These are phyloP conservation scores for Raffaelea albimanens DNA, from an alignment of 2,329 filamentous ascomycete species.

Conservation along the genomic window DNA sequence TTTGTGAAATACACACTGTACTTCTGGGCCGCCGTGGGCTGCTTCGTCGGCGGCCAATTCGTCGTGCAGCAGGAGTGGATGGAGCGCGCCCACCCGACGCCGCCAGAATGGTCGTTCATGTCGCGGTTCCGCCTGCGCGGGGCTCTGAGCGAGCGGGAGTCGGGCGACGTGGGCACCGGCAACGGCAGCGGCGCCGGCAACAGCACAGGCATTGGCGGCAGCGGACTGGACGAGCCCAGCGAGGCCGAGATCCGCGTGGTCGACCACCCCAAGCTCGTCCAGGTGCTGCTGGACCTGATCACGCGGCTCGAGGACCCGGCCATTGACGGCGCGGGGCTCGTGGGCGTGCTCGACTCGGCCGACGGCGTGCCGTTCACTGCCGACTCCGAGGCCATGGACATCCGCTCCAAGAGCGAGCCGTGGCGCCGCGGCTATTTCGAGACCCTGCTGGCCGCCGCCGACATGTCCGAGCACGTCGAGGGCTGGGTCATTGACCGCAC, in stretches of 20 bases:
- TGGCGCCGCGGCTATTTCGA: conserved; percentile 86
- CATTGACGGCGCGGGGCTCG: conserved; percentile 55
- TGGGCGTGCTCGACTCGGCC: conserved; percentile 26
- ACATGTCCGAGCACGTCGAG: conserved; percentile 71
- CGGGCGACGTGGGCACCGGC: conserved; percentile 38
- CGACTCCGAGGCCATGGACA: conserved; percentile 42
- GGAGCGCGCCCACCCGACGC: conserved; percentile 70
- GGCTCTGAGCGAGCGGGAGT: conserved; percentile 50
- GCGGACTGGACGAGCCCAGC: background rate
- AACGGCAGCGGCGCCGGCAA: background rate
- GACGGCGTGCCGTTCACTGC: no score
- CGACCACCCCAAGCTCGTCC: conserved; percentile 62
- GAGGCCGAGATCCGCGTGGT: conserved; percentile 26
- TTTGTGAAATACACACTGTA: conserved; percentile 59
- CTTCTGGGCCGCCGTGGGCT: conserved; percentile 53
- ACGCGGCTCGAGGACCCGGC: conserved; percentile 58
- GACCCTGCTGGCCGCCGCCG: conserved; percentile 66
- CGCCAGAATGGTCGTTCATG: conserved; percentile 68
- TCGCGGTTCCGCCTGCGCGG: conserved; percentile 60
- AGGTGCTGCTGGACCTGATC: conserved; percentile 50
- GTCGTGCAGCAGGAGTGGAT: conserved; percentile 64
- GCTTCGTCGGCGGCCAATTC: conserved; percentile 51
- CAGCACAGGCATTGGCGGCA: background rate
- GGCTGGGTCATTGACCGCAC: conserved; percentile 65
- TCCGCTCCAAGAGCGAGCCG: conserved; percentile 65